Percentiles rank a stretch among this genome's conserved stretches.
Conservation (phyloP, 108 stramenopile species). For the Nitzschia sp. region DNA sequence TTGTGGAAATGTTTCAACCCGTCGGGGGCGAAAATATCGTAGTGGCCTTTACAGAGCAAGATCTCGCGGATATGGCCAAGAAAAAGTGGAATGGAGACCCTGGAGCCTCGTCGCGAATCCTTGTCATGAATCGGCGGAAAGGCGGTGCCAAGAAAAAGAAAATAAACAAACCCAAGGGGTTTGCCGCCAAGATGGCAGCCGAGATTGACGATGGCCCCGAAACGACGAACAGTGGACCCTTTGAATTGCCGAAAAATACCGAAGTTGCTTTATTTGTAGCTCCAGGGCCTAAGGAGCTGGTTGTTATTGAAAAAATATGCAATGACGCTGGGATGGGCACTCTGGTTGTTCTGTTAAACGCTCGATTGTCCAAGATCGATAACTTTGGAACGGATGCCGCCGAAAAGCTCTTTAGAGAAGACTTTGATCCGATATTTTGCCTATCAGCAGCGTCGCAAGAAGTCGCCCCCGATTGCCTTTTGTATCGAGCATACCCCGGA, state of each 20-base stretch:
- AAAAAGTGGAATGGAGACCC: slow-evolving; percentile 69
- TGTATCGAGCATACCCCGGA: slow-evolving; percentile 70
- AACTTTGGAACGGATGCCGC: slow-evolving; percentile 62
- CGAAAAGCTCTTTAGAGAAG: slow-evolving; percentile 50
- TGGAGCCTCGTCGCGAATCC: slow-evolving; percentile 57
- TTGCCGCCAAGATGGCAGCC: slow-evolving; percentile 77
- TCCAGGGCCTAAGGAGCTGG: slow-evolving; percentile 78
- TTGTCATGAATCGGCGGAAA: slow-evolving; percentile 63
- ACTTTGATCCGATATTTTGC: slow-evolving; percentile 74
- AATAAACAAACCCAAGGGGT: slow-evolving; percentile 58
- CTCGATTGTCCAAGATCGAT: slow-evolving; percentile 53
- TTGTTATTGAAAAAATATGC: slow-evolving; percentile 73
- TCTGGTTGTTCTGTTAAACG: slow-evolving; percentile 78
- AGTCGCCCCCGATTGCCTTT: slow-evolving; percentile 66
- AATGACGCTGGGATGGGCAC: slow-evolving; percentile 70
- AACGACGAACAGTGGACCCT: slow-evolving; percentile 45
- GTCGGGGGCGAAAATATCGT: slow-evolving; percentile 75
- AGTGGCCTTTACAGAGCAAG: slow-evolving; percentile 64
- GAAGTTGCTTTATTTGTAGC: slow-evolving; percentile 86
- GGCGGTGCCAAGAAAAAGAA: slow-evolving; percentile 39
- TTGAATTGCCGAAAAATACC: slow-evolving; percentile 55
- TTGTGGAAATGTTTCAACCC: slow-evolving; percentile 91
- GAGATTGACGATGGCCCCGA: slow-evolving; percentile 39
- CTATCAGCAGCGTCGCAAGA: slow-evolving; percentile 75
- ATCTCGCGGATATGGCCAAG: slow-evolving; percentile 61